Evolutionary conservation across 2,329 filamentous ascomycete genomes (phyloP).

Genomic region (Penicillium sp.): DNA sequence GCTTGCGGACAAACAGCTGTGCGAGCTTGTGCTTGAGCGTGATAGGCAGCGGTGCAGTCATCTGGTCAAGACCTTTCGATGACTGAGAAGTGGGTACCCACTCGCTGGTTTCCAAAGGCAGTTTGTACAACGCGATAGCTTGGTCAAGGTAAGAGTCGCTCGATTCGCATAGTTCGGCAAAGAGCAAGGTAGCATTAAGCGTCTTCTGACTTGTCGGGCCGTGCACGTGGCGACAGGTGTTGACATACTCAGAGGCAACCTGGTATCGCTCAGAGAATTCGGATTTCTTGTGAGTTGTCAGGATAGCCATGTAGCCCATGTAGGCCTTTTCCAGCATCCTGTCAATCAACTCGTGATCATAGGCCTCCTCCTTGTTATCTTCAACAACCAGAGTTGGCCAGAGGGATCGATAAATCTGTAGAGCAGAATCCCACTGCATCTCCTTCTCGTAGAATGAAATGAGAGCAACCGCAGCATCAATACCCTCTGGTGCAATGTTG

Average conservation of each 20-base stretch:
- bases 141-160: constrained; percentile 47
- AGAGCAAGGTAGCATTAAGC: constrained; percentile 39
- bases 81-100: constrained; percentile 35
- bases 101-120: constrained; percentile 45
- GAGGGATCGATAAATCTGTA: constrained; percentile 47
- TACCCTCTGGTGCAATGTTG: constrained; percentile 40
- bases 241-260: constrained; percentile 51
- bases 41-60: constrained; percentile 41
- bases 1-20: constrained; percentile 48
- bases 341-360: constrained; percentile 39
- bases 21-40: constrained; percentile 53
- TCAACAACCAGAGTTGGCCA: constrained; percentile 51
- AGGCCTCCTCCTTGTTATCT: constrained; percentile 40
- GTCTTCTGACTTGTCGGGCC: constrained; percentile 37
- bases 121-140: constrained; percentile 48
- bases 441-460: constrained; percentile 48
- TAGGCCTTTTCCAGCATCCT: constrained; percentile 49
- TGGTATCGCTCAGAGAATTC: constrained; percentile 48
- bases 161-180: constrained; percentile 50
- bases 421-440: constrained; percentile 48
- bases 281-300: constrained; percentile 43
- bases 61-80: constrained; percentile 31
- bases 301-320: constrained; percentile 49
- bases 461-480: constrained; percentile 49
- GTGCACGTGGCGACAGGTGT: constrained; percentile 45